Evolutionary conservation across 805 yeast species (phyloP).

Genomic region (Kuraishia ogatae): DNA sequence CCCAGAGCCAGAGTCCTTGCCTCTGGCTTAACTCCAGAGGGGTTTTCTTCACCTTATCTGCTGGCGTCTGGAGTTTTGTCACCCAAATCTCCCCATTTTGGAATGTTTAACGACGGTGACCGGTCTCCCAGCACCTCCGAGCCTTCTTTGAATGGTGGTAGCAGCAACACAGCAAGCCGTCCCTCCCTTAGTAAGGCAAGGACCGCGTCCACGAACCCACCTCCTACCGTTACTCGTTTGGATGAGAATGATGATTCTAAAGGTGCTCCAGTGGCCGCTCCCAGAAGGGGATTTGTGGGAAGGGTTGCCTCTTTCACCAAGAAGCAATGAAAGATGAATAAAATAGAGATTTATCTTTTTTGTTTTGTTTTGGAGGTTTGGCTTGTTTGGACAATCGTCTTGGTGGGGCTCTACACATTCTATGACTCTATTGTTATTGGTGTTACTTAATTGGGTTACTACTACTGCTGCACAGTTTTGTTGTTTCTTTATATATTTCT

Average conservation of each 20-base stretch:
- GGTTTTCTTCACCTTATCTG: slow-evolving; percentile 62
- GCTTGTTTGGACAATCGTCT: too few relatives aligned
- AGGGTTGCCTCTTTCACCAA: slow-evolving; percentile 1
- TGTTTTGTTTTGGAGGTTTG: too few relatives aligned
- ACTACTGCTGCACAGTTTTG: neutral
- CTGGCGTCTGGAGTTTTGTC: slow-evolving; percentile 55
- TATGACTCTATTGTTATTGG: neutral
- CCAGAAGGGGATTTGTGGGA: neutral
- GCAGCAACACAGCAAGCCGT: neutral
- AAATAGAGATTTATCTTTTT: too few relatives aligned
- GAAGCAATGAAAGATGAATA: neutral
- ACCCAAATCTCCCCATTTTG: slow-evolving; percentile 28
- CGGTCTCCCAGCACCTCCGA: neutral
- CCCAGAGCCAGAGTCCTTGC: neutral
- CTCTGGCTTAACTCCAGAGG: slow-evolving; percentile 21
- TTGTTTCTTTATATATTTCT: neutral
- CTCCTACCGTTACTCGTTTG: slow-evolving; percentile 10
- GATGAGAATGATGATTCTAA: slow-evolving; percentile 3
- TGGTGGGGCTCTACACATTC: too few relatives aligned
- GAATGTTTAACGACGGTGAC: neutral
- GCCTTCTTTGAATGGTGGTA: neutral
- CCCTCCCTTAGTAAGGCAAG: neutral
- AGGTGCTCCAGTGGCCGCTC: neutral
- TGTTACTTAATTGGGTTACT: neutral
- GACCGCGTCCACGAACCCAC: slow-evolving; percentile 9